phyloP scores from a whole-genome alignment of 2,329 filamentous ascomycete species.

The Fusarium drepaniforme region DNA sequence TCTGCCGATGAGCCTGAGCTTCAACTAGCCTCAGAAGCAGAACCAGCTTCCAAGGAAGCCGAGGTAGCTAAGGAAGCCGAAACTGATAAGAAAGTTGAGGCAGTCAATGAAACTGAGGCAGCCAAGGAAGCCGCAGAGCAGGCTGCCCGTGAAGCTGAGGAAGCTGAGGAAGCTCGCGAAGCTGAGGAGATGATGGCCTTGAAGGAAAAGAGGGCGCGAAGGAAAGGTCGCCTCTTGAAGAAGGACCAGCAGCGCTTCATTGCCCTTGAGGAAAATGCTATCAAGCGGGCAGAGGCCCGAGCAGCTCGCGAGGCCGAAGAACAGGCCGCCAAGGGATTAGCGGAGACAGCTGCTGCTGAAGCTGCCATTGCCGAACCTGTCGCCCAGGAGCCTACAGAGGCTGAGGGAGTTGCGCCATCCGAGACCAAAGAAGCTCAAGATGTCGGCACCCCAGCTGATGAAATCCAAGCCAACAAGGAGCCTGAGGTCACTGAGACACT shows the following conservation, averaged over 20 bases:
- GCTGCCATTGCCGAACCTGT: slow-evolving; percentile 1
- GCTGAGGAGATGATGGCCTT: slow-evolving; percentile 51
- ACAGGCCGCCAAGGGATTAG: slow-evolving; percentile 24
- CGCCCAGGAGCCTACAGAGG: background rate
- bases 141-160: slow-evolving; percentile 40
- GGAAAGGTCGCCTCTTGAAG: slow-evolving; percentile 37
- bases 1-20: slow-evolving; percentile 26
- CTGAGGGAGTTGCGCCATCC: background rate
- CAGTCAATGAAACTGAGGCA: slow-evolving; percentile 21
- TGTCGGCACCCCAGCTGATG: background rate
- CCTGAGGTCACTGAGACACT: background rate
- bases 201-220: slow-evolving; percentile 54
- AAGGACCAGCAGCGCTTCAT: slow-evolving; percentile 37
- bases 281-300: slow-evolving; percentile 42
- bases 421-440: slow-evolving; percentile 6
- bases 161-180: slow-evolving; percentile 37
- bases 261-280: slow-evolving; percentile 36
- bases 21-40: slow-evolving; percentile 46
- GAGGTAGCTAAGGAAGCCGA: slow-evolving; percentile 24
- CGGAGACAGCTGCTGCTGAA: slow-evolving; percentile 19
- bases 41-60: slow-evolving; percentile 23
- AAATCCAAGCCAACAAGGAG: background rate
- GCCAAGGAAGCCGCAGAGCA: slow-evolving; percentile 30
- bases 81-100: slow-evolving; percentile 37
- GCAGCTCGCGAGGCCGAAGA: slow-evolving; percentile 43